These are phyloP conservation scores for Coniochaeta pulveracea DNA, from an alignment of 2,329 filamentous ascomycete species.

Conservation along the genomic window DNA sequence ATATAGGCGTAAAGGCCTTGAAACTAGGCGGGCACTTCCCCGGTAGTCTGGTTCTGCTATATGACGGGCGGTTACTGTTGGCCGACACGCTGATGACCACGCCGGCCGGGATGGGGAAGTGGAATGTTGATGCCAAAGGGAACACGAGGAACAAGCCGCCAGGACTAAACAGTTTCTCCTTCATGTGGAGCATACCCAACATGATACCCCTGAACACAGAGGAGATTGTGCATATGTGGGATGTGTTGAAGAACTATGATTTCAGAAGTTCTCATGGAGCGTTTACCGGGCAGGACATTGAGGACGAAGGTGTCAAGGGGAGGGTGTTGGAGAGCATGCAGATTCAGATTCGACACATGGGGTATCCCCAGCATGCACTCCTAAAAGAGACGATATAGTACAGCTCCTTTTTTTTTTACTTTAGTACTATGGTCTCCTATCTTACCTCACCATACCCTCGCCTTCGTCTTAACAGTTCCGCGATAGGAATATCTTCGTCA, in stretches of 20 bases:
- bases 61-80: slow-evolving; percentile 51
- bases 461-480: slow-evolving; percentile 51
- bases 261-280: slow-evolving; percentile 59
- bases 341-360: slow-evolving; percentile 50
- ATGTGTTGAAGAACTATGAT: slow-evolving; percentile 45
- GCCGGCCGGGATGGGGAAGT: slow-evolving; percentile 41
- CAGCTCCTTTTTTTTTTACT: not conserved
- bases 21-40: slow-evolving; percentile 74
- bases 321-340: slow-evolving; percentile 67
- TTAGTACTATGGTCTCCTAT: not conserved
- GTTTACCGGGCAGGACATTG: slow-evolving; percentile 53
- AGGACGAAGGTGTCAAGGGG: slow-evolving; percentile 42
- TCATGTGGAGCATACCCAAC: slow-evolving; percentile 71
- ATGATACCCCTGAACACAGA: slow-evolving; percentile 58
- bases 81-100: slow-evolving; percentile 70
- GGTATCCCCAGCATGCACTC: slow-evolving; percentile 29
- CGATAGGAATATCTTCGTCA: slow-evolving; percentile 58
- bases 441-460: too few species aligned
- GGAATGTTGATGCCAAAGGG: slow-evolving; percentile 30
- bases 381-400: slow-evolving; percentile 14
- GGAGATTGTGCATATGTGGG: slow-evolving; percentile 59
- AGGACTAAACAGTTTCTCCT: slow-evolving; percentile 46
- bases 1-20: slow-evolving; percentile 44
- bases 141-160: slow-evolving; percentile 22
- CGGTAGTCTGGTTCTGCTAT: slow-evolving; percentile 58